Evolutionary conservation across 2,329 filamentous ascomycete species (phyloP).

Genomic region (Didymella pinodella): DNA sequence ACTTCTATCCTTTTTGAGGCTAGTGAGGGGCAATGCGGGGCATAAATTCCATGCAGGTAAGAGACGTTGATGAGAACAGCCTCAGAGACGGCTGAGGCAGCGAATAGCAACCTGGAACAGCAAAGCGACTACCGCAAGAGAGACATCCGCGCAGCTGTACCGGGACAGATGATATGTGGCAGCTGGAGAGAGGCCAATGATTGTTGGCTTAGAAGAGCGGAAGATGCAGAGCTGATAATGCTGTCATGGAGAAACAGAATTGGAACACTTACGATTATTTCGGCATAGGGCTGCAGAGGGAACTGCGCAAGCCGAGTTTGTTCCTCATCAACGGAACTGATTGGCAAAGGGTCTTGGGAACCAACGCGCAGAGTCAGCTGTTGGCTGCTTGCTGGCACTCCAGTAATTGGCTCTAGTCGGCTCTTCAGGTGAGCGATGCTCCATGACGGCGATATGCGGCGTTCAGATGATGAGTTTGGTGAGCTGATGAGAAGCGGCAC

Average conservation of each 20-base stretch:
- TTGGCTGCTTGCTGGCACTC: constrained; percentile 83
- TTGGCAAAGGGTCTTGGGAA: constrained; percentile 67
- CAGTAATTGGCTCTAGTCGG: constrained; percentile 92
- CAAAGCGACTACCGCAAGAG: constrained; percentile 1
- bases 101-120: constrained; percentile 24
- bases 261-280: constrained; percentile 74
- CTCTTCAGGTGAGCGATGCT: constrained; percentile 81
- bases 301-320: constrained; percentile 69
- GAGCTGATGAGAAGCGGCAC: constrained; percentile 78
- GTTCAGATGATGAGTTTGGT: constrained; percentile 81
- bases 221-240: constrained; percentile 28
- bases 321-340: constrained; percentile 79
- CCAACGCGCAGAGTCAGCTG: constrained; percentile 74
- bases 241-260: constrained; percentile 19
- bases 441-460: constrained; percentile 92
- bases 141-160: constrained; percentile 12
- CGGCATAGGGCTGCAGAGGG: constrained; percentile 75
- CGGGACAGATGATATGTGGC: constrained; percentile 38
- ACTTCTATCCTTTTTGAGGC: not conserved
- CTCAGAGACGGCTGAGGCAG: constrained; percentile 27
- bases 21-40: constrained; percentile 36
- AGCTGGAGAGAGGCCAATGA: constrained; percentile 39
- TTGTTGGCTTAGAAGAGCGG: constrained; percentile 20
- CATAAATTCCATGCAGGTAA: constrained; percentile 22
- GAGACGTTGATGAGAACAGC: constrained; percentile 22